Base-by-base conservation (phyloP, 2,329 filamentous ascomycete species). In the Fusarium tanahbumbuense region DNA sequence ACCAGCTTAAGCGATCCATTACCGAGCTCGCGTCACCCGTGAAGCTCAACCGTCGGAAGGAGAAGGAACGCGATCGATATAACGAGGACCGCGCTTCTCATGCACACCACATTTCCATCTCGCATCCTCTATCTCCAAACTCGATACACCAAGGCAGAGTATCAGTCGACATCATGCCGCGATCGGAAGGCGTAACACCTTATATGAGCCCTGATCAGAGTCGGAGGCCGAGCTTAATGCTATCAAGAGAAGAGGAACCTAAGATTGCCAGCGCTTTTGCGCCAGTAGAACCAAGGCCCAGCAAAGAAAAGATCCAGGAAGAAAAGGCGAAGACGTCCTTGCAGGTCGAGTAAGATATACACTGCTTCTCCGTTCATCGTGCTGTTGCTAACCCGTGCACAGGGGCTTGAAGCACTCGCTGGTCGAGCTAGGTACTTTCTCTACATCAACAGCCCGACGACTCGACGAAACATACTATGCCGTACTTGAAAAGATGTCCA, bases 381-480 rank as follows among this genome's bases (percentile, higher is more conserved):
- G 30, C 6, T 27, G 13, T 57, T 55, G 48, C 78, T 81, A 68
- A 78, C 66, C 18, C 30, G 46, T 27, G 15, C 11, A 25, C 12
- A 70, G 87, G 62, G 84, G 83, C 49, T 73, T 90, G 22, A 83
- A 82, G 68, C 84, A 84, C 58, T 84, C 86, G 6, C 80, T 90
- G 1, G 76, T 78, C 25, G 82, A 86, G 50, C 83, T 94, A 13
- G 85, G 85, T 71, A 81, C 85, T 32, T 85, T 89, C 76, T 91
- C 91, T 23, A 84, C 88, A 58, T 80, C 84, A 23, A 88, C 89
- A 25, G 92, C 89, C 18, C 84, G 86, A 64, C 86, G 86, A 34
- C 86, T 95, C 44, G 92, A 94, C 77, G 88, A 91, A 62, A 90
- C 90, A 5, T 94, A 94, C 80, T 92, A 92, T 69, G 87, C 88